phyloP scores from a whole-genome alignment of 179 eudicot species.

The Corrigiola litoralis region DNA sequence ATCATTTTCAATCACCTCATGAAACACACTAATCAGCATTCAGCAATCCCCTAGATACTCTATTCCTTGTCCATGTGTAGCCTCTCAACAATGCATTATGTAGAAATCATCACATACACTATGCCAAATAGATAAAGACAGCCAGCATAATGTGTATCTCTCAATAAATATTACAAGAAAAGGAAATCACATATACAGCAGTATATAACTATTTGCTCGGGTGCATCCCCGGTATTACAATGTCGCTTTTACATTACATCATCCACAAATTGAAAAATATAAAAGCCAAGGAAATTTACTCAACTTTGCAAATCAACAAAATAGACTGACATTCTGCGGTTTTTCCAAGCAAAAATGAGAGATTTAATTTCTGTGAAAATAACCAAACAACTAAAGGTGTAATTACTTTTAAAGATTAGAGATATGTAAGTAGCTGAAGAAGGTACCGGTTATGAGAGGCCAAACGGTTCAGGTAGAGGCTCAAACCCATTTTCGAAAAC shows the following conservation, averaged over 20 bases:
- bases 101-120: neutral
- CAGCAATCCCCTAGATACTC: neutral
- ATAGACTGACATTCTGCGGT: constrained; percentile 9
- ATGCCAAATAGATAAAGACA: neutral
- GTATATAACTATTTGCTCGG: constrained; percentile 7
- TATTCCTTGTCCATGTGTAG: neutral
- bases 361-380: neutral
- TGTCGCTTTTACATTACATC: constrained; percentile 16
- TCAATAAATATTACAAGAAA: neutral
- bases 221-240: constrained; percentile 3
- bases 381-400: constrained; percentile 18
- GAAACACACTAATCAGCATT: neutral
- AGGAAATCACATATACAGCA: constrained; percentile 8
- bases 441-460: constrained; percentile 44
- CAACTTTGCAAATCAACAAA: constrained; percentile 9
- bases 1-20: no score
- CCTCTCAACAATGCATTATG: neutral
- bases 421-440: neutral
- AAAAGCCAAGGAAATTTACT: neutral
- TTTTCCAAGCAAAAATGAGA: constrained; percentile 8
- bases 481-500: constrained; percentile 83
- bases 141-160: neutral
- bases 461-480: constrained; percentile 82
- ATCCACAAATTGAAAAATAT: constrained; percentile 3
- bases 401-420: neutral